Percentiles rank a stretch among this genome's conserved stretches.
Evolutionary conservation across 495 filamentous ascomycete species (phyloP).

Genomic region (Penicillium paxilli): DNA sequence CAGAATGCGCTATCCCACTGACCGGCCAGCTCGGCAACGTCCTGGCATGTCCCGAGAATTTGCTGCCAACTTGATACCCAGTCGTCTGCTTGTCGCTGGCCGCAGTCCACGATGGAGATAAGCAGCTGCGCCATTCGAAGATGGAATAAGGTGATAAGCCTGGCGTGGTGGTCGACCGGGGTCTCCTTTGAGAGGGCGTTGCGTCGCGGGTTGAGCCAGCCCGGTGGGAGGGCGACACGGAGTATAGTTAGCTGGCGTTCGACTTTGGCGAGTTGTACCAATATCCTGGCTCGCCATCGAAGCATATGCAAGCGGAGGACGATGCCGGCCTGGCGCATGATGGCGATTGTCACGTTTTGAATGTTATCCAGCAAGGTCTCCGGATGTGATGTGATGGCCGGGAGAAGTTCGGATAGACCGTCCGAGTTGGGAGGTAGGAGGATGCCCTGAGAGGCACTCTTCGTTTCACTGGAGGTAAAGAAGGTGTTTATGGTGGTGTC

Average conservation of each 20-base stretch:
- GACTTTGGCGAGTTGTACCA: constrained; percentile 1
- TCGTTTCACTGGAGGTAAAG: background rate
- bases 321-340: constrained; percentile 11
- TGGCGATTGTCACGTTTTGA: constrained; percentile 9
- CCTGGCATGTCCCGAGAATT: constrained; percentile 16
- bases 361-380: constrained; percentile 10
- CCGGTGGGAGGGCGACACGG: constrained; percentile 13
- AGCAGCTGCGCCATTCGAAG: constrained; percentile 13
- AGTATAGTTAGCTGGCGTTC: constrained; percentile 15
- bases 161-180: constrained; percentile 13
- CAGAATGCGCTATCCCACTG: constrained; percentile 22
- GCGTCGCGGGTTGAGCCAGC: constrained; percentile 15
- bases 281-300: background rate
- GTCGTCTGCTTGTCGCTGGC: constrained; percentile 2
- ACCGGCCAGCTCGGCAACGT: constrained; percentile 11
- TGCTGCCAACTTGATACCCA: constrained; percentile 17
- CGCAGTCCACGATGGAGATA: constrained; percentile 2
- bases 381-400: constrained; percentile 1
- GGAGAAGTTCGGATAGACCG: constrained; percentile 5
- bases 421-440: constrained; percentile 7
- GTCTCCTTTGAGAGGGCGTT: constrained; percentile 19
- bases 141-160: constrained; percentile 17
- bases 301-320: constrained; percentile 6
- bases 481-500: constrained; percentile 10
- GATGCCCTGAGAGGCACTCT: background rate